Conservation (phyloP, 1,284 basidiomycete species). For the Vanrija pseudolonga region DNA sequence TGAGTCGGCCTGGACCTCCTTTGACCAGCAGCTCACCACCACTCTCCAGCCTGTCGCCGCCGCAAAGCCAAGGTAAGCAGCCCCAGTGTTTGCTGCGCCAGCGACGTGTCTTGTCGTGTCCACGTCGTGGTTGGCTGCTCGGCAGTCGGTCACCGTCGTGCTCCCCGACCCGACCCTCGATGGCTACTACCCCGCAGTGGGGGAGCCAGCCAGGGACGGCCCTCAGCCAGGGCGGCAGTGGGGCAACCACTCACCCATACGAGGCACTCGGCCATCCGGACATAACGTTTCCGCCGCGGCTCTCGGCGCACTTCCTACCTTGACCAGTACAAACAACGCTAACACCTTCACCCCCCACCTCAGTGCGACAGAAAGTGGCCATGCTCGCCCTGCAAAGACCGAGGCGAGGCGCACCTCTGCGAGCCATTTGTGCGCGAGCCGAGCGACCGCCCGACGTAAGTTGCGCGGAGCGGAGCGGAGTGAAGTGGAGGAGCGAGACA, state of each 20-base stretch:
- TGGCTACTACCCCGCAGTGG: too few species aligned
- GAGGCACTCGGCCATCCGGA: not conserved
- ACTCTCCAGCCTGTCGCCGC: constrained; percentile 12
- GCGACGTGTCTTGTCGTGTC: too few species aligned
- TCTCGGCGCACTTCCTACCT: not conserved
- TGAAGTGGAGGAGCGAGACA: not conserved
- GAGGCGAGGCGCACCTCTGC: constrained; percentile 19
- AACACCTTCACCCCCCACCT: not conserved
- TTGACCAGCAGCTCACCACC: not conserved
- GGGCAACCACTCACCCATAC: too few species aligned
- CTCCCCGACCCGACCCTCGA: too few species aligned
- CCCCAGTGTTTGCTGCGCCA: too few species aligned
- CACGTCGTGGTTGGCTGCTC: too few species aligned
- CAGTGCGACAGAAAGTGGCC: constrained; percentile 18
- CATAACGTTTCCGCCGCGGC: not conserved
- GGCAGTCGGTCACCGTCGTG: too few species aligned
- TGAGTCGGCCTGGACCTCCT: constrained; percentile 3
- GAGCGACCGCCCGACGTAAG: constrained; percentile 17
- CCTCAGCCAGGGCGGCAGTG: not conserved
- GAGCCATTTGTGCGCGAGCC: constrained; percentile 20
- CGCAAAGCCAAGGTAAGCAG: constrained; percentile 16
- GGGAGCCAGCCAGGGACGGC: too few species aligned
- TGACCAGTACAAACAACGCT: not conserved
- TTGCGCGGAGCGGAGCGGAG: not conserved
- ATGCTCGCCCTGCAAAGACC: constrained; percentile 20